Conservation (phyloP, 495 filamentous ascomycete species). For the Aspergillus mulundensis region DNA sequence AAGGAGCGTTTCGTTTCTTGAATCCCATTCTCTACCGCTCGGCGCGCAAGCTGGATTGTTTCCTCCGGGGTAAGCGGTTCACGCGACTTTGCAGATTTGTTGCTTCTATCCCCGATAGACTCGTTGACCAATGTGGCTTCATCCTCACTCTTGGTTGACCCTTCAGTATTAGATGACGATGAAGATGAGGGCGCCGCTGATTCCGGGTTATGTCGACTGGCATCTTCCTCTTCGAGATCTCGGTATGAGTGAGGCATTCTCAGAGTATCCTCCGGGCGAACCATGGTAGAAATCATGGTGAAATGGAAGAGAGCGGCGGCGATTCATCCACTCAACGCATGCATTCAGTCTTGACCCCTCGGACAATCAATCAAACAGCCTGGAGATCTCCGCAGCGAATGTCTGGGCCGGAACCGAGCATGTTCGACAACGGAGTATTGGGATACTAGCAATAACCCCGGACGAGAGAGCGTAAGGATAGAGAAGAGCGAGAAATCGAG, state of each 20-base stretch:
- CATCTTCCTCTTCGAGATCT: constrained; percentile 34
- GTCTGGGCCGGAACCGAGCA: constrained; percentile 18
- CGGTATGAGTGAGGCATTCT: constrained; percentile 33
- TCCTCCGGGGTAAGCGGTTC: constrained; percentile 38
- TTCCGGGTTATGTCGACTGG: constrained; percentile 22
- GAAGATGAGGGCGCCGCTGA: constrained; percentile 20
- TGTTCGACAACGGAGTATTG: constrained; percentile 18
- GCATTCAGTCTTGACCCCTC: constrained; percentile 2
- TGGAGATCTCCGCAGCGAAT: constrained; percentile 12
- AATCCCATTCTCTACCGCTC: constrained; percentile 63
- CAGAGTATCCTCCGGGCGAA: constrained; percentile 37
- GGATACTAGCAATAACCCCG: background rate
- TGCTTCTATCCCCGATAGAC: constrained; percentile 24
- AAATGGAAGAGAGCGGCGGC: background rate
- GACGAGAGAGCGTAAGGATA: background rate
- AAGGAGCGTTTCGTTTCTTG: constrained; percentile 65
- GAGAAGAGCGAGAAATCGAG: background rate
- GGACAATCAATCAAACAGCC: constrained; percentile 17
- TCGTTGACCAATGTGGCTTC: constrained; percentile 30
- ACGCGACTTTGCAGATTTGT: constrained; percentile 17
- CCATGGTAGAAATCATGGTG: constrained; percentile 38
- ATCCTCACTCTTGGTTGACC: constrained; percentile 26
- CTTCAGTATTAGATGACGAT: constrained; percentile 28
- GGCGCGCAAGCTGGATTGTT: constrained; percentile 54
- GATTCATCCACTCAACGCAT: constrained; percentile 2